Base-by-base conservation (phyloP, 495 filamentous ascomycete genomes). In the Xylaria nigripes region DNA sequence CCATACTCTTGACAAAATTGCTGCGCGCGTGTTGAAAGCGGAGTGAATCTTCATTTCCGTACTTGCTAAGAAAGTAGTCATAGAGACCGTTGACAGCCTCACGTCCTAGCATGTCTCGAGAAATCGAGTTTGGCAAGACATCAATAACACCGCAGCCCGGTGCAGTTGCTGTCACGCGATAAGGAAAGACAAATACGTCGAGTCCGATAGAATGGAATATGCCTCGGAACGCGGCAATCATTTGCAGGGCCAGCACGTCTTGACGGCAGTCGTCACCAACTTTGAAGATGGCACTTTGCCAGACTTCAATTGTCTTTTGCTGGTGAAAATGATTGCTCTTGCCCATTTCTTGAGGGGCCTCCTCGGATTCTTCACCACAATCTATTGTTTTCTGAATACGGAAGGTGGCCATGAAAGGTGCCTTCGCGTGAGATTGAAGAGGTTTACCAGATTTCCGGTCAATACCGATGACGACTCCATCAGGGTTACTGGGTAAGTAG, bases 1-100 rank as follows among this genome's bases (percentile, higher is more conserved):
- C 94, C 94, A 99, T 97, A 72, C 89, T 95, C 77, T 97, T 97
- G 62, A 99, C 90, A 61, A 99, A 99, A 65, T 96, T 96, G 67
- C 83, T 93, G 36, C 94, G 83, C 2, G 94, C 94, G 65, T 95
- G 86, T 68, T 99, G 94, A 75, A 96, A 99, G 43, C 81, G 81
- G 40, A 95, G 85, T 0, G 87, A 93, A 61, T 96, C 91, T 68
- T 96, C 92, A 41, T 90, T 87, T 45, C 94, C 94, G 65, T 97
- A 99, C 64, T 95, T 96, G 55, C 87, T 91, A 49, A 96, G 78
- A 64, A 97, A 99, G 71, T 97, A 97, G 62, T 97, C 93, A 68
- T 99, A 95, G 4, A 99, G 79, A 2, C 93, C 91, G 66, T 97
- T 99, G 57, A 97, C 92, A 21, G 95, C 88, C 66, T 99, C 94